phyloP scores from a whole-genome alignment of 2,329 filamentous ascomycete species.

The Claviceps sp. region DNA sequence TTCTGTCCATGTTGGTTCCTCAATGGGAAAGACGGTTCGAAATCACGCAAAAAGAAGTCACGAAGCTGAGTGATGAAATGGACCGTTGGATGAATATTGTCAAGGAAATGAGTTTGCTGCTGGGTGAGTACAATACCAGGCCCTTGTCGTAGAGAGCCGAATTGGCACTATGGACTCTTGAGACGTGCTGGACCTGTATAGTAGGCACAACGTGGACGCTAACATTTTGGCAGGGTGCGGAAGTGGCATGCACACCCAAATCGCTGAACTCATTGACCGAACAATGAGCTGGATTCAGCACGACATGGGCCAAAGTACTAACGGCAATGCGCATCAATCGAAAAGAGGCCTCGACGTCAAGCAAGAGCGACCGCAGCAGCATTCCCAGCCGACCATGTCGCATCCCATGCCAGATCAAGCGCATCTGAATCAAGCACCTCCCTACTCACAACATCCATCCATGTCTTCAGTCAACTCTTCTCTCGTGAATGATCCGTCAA shows the following conservation, averaged over 20 bases:
- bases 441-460: slow-evolving; percentile 14
- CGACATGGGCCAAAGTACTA: slow-evolving; percentile 25
- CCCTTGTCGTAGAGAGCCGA: not conserved
- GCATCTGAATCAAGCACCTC: slow-evolving; percentile 11
- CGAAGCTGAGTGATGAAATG: slow-evolving; percentile 53
- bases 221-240: slow-evolving; percentile 25
- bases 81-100: slow-evolving; percentile 55
- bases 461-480: slow-evolving; percentile 6
- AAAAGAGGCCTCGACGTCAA: slow-evolving; percentile 18
- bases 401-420: slow-evolving; percentile 21
- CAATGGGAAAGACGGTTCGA: slow-evolving; percentile 53
- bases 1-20: slow-evolving; percentile 59
- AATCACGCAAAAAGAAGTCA: slow-evolving; percentile 44
- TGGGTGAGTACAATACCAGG: slow-evolving; percentile 34
- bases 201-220: slow-evolving; percentile 3
- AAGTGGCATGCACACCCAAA: slow-evolving; percentile 27
- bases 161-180: not conserved
- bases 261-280: slow-evolving; percentile 34
- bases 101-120: slow-evolving; percentile 48
- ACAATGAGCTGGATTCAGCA: slow-evolving; percentile 40
- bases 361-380: slow-evolving; percentile 23
- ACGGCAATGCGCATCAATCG: slow-evolving; percentile 4
- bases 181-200: not conserved
- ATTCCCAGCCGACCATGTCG: slow-evolving; percentile 10
- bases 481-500: slow-evolving; percentile 12